Conservation (phyloP, 164 flowering plant species). For the Buxus sempervirens region DNA sequence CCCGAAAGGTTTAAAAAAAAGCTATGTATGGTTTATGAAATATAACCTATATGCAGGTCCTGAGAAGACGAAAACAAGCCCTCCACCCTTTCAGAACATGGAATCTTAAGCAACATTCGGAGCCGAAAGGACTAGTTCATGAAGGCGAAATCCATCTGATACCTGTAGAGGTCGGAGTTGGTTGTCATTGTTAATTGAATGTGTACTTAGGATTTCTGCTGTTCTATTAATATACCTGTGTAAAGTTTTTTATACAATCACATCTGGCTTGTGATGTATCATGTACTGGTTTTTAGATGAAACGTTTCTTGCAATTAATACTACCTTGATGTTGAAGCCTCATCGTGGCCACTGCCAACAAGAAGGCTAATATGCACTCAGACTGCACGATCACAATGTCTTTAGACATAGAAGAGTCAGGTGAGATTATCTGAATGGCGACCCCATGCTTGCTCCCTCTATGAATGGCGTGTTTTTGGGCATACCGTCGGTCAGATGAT, state of each 20-base stretch:
- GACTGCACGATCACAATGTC: no score
- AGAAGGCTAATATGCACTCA: no score
- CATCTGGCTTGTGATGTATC: not conserved
- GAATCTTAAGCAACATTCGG: slow-evolving; percentile 37
- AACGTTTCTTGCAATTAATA: no score
- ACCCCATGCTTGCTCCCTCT: no score
- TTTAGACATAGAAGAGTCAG: no score
- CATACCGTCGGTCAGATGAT: no score
- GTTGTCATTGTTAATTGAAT: slow-evolving; percentile 16
- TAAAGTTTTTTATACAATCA: not conserved
- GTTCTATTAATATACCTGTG: slow-evolving; percentile 6
- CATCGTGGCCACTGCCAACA: no score
- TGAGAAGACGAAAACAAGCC: slow-evolving; percentile 74
- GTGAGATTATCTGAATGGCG: no score
- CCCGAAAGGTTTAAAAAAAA: not conserved
- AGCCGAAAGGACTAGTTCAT: not conserved
- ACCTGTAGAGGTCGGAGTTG: slow-evolving; percentile 6
- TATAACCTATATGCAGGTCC: slow-evolving; percentile 48
- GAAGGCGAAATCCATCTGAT: not conserved
- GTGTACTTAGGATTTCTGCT: slow-evolving; percentile 8
- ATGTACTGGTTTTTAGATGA: slow-evolving; percentile 11
- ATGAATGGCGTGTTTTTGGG: no score
- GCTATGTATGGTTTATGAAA: slow-evolving; percentile 1
- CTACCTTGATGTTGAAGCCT: no score
- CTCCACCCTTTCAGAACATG: slow-evolving; percentile 80